Evolutionary conservation across 768 basidiomycete genomes (phyloP), one percentile per base, ranked within the genome.

Genomic region (Lentinula boryana): DNA sequence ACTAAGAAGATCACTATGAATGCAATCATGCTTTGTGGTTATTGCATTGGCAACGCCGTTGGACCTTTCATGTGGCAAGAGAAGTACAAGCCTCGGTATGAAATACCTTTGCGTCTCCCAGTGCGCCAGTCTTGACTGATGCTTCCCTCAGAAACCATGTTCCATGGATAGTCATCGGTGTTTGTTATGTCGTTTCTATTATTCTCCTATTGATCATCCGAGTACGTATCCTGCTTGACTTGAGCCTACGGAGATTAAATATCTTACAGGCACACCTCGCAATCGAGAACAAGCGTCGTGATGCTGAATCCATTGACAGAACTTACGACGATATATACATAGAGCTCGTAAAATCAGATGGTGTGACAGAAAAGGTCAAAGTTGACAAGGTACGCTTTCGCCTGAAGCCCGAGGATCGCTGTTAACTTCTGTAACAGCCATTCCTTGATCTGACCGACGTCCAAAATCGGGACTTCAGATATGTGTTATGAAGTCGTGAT

Each of bases 111-210:
- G 63, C 5, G 5, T 61, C 23, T 16, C 16, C 9, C 21, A 23
- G 13, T 61, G 13, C 15, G 10, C 36, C 69, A 91, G 35, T 89
- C 89, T 2, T 93, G 91, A 78, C 91, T 65, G 49, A 18, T 23
- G n/a, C 16, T 35, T 57, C 23, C 53, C 55, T 27, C 36, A 87
- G 88, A 55, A 88, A 91, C 64, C 85, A 80, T 60, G 70, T 91
- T 35, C 91, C 90, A 2, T 93, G 91, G 91, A 80, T 81, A 57
- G 78, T 92, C 65, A 91, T 92, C 60, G 83, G 86, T 2, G 68
- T 84, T 56, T 88, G 86, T 71, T 86, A 87, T 68, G 62, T 75
- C 12, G 62, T 68, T 31, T 87, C 85, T 69, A 84, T 86, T 44
- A 27, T 74, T 8, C 56, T 76, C 9, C 61, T 78, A 23, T 21